phyloP scores from a whole-genome alignment of 306 rosid genomes.

The Bauhinia variegata region DNA sequence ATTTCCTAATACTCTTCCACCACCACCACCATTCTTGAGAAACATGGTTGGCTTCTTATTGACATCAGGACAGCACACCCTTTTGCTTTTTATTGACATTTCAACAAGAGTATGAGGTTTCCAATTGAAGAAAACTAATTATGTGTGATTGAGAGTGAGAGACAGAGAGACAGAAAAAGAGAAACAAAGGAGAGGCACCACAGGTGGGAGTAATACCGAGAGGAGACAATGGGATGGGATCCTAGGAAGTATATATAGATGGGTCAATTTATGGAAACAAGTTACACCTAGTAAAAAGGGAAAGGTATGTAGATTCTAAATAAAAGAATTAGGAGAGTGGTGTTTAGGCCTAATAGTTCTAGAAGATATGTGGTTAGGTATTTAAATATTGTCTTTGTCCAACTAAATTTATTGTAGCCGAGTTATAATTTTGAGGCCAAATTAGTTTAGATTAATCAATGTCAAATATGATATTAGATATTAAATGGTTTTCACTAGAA shows the following conservation, averaged over 20 bases:
- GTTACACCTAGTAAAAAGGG: too few species aligned
- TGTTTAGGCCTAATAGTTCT: too few species aligned
- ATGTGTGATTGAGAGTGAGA: constrained; percentile 31
- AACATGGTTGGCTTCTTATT: constrained; percentile 60
- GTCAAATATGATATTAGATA: too few species aligned
- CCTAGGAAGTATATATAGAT: constrained; percentile 38
- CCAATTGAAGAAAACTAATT: constrained; percentile 11
- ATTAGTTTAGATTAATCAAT: too few species aligned
- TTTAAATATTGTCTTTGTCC: too few species aligned
- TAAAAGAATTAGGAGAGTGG: too few species aligned
- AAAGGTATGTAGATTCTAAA: too few species aligned
- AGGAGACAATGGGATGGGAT: constrained; percentile 41
- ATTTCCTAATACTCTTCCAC: constrained; percentile 43
- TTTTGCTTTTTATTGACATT: constrained; percentile 68
- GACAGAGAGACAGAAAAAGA: constrained; percentile 8
- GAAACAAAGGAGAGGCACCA: constrained; percentile 8
- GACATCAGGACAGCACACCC: constrained; percentile 75
- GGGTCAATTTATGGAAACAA: constrained; percentile 12
- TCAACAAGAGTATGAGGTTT: constrained; percentile 5
- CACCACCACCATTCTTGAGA: constrained; percentile 41
- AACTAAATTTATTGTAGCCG: too few species aligned
- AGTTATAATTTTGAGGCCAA: too few species aligned
- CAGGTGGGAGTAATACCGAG: constrained; percentile 19
- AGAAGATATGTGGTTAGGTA: too few species aligned
- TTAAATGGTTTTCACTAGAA: too few species aligned